Conservation (phyloP, 2,329 filamentous ascomycete genomes). For the Keithomyces neogunnii region DNA sequence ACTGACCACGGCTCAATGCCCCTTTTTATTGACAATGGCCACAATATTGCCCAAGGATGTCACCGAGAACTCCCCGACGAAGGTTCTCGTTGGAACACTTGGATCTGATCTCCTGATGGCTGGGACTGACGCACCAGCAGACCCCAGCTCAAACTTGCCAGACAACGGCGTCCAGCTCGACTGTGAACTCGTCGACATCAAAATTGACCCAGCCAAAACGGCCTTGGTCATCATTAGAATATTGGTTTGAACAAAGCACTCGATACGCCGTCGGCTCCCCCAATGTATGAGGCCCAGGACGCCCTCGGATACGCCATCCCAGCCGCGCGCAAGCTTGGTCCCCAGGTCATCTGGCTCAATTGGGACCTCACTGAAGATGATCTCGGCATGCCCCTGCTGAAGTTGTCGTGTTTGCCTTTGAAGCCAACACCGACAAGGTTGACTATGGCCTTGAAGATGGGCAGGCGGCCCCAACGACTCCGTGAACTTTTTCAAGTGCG, state of each 20-base stretch:
- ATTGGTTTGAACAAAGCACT: neutral
- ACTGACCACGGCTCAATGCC: neutral
- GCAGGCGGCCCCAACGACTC: neutral
- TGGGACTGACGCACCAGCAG: neutral
- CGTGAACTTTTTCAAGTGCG: constrained; percentile 1
- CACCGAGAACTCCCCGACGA: neutral
- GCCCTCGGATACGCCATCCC: constrained; percentile 1
- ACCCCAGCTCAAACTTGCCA: neutral
- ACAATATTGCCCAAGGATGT: neutral
- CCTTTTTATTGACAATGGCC: neutral
- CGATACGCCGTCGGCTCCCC: neutral
- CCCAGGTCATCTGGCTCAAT: constrained; percentile 4
- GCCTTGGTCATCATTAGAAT: constrained; percentile 1
- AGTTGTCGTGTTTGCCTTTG: neutral
- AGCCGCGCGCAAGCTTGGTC: constrained; percentile 2
- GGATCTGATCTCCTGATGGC: neutral
- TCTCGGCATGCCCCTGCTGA: neutral
- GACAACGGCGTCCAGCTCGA: neutral
- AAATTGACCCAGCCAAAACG: constrained; percentile 1
- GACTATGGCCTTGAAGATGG: neutral
- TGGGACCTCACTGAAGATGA: constrained; percentile 1
- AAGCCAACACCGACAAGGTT: neutral
- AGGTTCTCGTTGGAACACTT: neutral
- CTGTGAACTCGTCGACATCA: neutral
- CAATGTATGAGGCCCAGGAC: neutral